These are phyloP conservation scores for Citrus maxima DNA, from an alignment of 345 rosid species.

Conservation along the genomic window DNA sequence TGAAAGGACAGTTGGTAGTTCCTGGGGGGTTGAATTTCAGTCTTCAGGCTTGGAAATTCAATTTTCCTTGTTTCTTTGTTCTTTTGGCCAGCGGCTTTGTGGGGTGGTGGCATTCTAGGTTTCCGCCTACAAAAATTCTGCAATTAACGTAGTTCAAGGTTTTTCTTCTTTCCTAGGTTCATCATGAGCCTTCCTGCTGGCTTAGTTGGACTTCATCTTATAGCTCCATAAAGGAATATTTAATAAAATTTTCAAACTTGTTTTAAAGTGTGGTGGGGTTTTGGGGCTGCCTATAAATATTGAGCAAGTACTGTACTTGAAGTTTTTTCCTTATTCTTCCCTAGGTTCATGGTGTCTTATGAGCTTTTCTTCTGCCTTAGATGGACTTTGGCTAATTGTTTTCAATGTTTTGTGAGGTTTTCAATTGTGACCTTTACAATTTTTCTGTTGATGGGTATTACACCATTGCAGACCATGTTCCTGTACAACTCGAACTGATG, in stretches of 20 bases:
- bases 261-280: not conserved
- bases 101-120: not conserved
- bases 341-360: not conserved
- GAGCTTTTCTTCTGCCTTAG: not conserved
- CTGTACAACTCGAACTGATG: not conserved
- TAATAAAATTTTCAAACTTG: not conserved
- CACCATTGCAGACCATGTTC: not conserved
- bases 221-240: not conserved
- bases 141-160: not conserved
- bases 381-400: not conserved
- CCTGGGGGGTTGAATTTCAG: not conserved
- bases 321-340: not conserved
- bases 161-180: not conserved
- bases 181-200: not conserved
- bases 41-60: not conserved
- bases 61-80: not conserved
- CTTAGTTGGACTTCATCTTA: not conserved
- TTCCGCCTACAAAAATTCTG: not conserved
- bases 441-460: not conserved
- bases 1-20: not conserved
- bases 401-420: not conserved
- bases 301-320: not conserved
- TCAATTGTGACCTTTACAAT: not conserved
- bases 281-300: not conserved
- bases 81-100: not conserved